Evolutionary conservation across 2,329 filamentous ascomycete genomes (phyloP).

Genomic region (Elsinoe necatrix): DNA sequence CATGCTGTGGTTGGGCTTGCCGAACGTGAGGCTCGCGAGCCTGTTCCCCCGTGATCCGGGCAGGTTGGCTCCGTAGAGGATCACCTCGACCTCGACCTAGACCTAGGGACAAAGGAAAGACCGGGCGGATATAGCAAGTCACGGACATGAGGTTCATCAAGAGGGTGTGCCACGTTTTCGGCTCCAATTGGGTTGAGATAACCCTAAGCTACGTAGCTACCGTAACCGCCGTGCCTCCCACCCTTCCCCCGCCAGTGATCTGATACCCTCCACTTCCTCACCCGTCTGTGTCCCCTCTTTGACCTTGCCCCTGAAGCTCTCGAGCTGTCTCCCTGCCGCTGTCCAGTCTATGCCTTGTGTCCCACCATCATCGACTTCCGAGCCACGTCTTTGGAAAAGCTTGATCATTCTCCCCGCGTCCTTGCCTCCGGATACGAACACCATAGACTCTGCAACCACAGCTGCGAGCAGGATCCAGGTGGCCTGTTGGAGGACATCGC

Average conservation of each 20-base stretch:
- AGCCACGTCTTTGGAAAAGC: conserved; percentile 20
- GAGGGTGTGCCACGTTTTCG: background rate
- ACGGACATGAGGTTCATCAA: no score
- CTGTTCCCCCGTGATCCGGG: conserved; percentile 57
- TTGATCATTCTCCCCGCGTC: conserved; percentile 32
- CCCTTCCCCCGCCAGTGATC: conserved; percentile 21
- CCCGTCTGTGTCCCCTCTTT: conserved; percentile 24
- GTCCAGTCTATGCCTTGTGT: conserved; percentile 6
- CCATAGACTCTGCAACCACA: conserved; percentile 18
- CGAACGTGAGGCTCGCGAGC: conserved; percentile 53
- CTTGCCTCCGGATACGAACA: conserved; percentile 30
- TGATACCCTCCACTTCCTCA: conserved; percentile 24
- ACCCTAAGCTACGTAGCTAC: background rate
- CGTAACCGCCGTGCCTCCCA: conserved; percentile 12
- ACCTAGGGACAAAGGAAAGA: no score
- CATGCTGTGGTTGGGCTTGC: conserved; percentile 57
- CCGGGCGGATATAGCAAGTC: no score
- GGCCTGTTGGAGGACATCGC: conserved; percentile 29
- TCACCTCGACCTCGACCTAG: background rate
- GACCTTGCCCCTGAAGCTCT: conserved; percentile 25
- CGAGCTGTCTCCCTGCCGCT: conserved; percentile 19
- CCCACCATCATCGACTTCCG: conserved; percentile 20
- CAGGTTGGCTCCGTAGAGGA: conserved; percentile 40
- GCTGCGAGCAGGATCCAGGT: conserved; percentile 28
- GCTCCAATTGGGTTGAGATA: background rate